phyloP scores from a whole-genome alignment of 1,284 basidiomycete genomes.

The Trichosporon sp. region DNA sequence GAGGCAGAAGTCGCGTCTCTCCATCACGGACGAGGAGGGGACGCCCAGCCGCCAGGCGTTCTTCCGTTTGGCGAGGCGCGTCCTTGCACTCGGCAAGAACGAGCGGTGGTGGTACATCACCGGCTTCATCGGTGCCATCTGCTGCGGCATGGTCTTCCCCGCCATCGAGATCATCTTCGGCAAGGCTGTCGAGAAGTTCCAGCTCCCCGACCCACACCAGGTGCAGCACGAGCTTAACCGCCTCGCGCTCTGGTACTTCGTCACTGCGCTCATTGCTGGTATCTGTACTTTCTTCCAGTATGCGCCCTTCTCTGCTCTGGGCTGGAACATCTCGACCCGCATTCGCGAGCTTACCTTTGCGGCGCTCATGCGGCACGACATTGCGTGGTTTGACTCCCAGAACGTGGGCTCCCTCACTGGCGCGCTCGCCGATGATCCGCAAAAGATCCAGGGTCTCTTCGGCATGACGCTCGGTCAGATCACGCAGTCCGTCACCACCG shows the following conservation, averaged over 20 bases:
- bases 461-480: constrained; percentile 87
- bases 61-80: constrained; percentile 19
- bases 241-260: constrained; percentile 71
- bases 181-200: constrained; percentile 66
- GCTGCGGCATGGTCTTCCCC: constrained; percentile 77
- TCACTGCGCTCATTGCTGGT: constrained; percentile 74
- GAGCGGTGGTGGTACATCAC: constrained; percentile 51
- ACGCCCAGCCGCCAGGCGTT: constrained; percentile 8
- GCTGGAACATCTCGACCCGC: constrained; percentile 68
- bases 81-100: constrained; percentile 44
- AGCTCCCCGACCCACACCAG: constrained; percentile 42
- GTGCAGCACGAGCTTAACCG: constrained; percentile 45
- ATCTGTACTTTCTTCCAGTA: constrained; percentile 67
- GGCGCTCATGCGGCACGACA: constrained; percentile 79
- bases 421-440: constrained; percentile 80
- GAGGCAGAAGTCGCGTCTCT: constrained; percentile 10
- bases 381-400: constrained; percentile 85
- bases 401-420: constrained; percentile 81
- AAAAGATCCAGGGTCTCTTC: constrained; percentile 87
- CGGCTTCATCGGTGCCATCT: constrained; percentile 43
- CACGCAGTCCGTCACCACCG: constrained; percentile 73
- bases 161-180: constrained; percentile 80
- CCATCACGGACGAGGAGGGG: not conserved
- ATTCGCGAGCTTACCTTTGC: constrained; percentile 71
- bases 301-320: constrained; percentile 68